Base-by-base conservation (phyloP, 164 flowering plant species). In the Taxillus chinensis region DNA sequence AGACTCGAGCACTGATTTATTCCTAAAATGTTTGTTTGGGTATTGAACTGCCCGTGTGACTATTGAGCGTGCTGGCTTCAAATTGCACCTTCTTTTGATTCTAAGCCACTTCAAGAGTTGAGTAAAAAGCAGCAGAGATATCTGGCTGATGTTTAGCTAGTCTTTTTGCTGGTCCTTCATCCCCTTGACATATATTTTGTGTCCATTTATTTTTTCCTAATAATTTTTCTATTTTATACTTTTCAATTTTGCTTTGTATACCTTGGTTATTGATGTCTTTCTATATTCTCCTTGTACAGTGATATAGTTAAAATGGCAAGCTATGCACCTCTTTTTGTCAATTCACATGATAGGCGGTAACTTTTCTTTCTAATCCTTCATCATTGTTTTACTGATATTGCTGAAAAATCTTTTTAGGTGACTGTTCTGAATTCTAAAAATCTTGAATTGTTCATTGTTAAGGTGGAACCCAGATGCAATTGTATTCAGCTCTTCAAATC, bases 391-490 rank as follows among this genome's bases (percentile, higher is more conserved):
- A 3, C 12, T 48, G 13, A 7, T 7, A 7, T 48, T 48, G 51
- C 12, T 11, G 51, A 51, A 10, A n/a, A 37, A 37, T 5, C 10
- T 54, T 50, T 13, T 52, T 55, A 7, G 27, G 6, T 12, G 13
- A 50, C 41, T 1, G 43, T 9, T 41, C 14, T 39, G 6, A 12
- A 12, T 45, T 15, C 42, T 39, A 5, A 49, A 58, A 15, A 4
- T 49, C 11, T 39, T 5, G 43, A 43, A 53, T 4, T n/a, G 7
- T 57, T 61, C 37, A 53, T 39, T 42, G 4, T 68, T 11, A 61
- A 87, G 91, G 79, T 90, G 96, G 96, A 82, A 74, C 66, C 95
- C 98, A 39, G 98, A 93, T 79, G 96, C 98, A 42, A 90, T 93
- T 62, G 95, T 89, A 46, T 90, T 86, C 70, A 64, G 85, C 67